These are phyloP conservation scores for Lecanicillium sp. DNA, from an alignment of 2,329 filamentous ascomycete species.

Conservation along the genomic window DNA sequence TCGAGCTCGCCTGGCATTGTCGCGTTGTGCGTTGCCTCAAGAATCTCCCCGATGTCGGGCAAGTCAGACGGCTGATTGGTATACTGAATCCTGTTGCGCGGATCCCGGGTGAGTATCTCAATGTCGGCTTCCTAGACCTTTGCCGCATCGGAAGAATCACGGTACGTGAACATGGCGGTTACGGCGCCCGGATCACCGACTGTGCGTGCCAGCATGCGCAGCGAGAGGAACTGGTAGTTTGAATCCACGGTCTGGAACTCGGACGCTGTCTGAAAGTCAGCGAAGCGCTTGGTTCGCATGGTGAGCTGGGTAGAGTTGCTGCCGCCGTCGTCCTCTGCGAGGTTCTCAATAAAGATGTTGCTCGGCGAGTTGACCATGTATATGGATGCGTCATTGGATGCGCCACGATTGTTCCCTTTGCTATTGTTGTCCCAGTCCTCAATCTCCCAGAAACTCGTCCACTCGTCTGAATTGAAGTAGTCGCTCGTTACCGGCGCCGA, in stretches of 20 bases:
- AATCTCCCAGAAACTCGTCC: conserved; percentile 16
- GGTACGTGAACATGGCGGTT: conserved; percentile 47
- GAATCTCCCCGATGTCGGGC: conserved; percentile 33
- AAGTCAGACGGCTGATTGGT: conserved; percentile 53
- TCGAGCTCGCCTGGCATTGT: conserved; percentile 32
- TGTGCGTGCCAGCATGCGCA: conserved; percentile 45
- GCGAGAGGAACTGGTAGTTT: conserved; percentile 22
- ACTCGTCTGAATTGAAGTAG: conserved; percentile 29
- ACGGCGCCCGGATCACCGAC: conserved; percentile 39
- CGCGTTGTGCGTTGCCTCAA: conserved; percentile 38
- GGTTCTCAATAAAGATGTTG: conserved; percentile 40
- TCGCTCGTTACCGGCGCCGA: conserved; percentile 25
- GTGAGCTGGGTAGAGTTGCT: conserved; percentile 35
- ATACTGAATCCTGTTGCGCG: conserved; percentile 39
- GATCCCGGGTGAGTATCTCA: conserved; percentile 42
- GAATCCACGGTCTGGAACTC: conserved; percentile 34
- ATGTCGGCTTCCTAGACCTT: conserved; percentile 44
- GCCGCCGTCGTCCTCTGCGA: conserved; percentile 31
- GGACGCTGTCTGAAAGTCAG: conserved; percentile 36
- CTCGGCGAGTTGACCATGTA: conserved; percentile 33
- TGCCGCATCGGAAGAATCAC: conserved; percentile 24
- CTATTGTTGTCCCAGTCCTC: conserved; percentile 31
- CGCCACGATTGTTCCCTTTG: conserved; percentile 19
- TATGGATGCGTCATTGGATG: conserved; percentile 20
- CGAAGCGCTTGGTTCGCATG: conserved; percentile 37